phyloP scores from a whole-genome alignment of 139 green algal genomes.

The Ulvella scutata region DNA sequence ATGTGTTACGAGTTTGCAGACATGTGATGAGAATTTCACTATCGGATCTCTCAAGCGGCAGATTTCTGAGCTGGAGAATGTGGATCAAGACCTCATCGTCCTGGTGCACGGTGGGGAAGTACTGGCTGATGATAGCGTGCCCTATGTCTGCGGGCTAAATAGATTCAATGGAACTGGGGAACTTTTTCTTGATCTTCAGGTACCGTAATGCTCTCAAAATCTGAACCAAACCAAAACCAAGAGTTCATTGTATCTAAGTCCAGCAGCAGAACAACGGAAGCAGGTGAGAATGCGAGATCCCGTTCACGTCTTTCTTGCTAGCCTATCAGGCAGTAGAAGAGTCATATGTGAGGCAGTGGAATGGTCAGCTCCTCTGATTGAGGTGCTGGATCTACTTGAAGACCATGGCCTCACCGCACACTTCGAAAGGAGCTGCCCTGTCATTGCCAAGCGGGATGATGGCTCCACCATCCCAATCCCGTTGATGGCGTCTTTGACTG shows the following conservation, averaged over 20 bases:
- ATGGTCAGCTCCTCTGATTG: not conserved
- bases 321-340: not conserved
- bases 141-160: not conserved
- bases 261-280: not conserved
- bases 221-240: not conserved
- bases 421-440: not conserved
- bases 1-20: not conserved
- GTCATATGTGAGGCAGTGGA: not conserved
- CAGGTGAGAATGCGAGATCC: not conserved
- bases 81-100: not conserved
- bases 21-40: not conserved
- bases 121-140: not conserved
- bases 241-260: too few relatives aligned
- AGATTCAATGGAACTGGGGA: not conserved
- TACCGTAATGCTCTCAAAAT: not conserved
- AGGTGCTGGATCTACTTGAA: not conserved
- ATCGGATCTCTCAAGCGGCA: not conserved
- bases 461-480: not conserved
- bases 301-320: not conserved
- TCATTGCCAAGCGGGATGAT: not conserved
- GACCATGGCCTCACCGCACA: not conserved
- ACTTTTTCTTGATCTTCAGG: not conserved
- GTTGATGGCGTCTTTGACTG: not conserved
- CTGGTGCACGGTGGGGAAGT: not conserved
- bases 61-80: not conserved